Base-by-base conservation (phyloP, 805 yeast genomes). In the Cyberlindnera suaveolens region DNA sequence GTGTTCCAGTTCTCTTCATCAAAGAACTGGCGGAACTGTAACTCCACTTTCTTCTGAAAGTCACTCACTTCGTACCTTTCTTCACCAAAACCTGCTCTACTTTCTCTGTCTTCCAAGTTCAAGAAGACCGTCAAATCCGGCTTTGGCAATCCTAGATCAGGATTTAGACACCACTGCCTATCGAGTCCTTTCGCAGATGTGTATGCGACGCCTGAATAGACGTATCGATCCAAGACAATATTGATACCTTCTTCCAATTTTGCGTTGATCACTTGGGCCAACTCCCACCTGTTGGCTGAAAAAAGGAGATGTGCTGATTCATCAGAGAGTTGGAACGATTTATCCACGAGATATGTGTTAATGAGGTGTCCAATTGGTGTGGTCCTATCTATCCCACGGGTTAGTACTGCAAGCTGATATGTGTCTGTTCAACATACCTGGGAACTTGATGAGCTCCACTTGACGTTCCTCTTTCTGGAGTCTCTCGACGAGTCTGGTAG, bases 261-360 rank as follows among this genome's bases (percentile, higher is more conserved):
- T 1, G 57, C 43, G 10, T 64, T 57, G 5, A 93, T 78, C 4
- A 62, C 59, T 1, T 67, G 62, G 2, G 71, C 74, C 18, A 78
- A 54, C 60, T 93, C 99, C 99, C 99, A 93, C 49, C 99, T 67
- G 56, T 93, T 93, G 1, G 98, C 96, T 51, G 89, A 79, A 61
- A 93, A 93, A 30, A 93, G 66, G 19, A 93, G 68, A 63, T 93
- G 99, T 5, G 89, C 82, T 0, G 96, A 71, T 60, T 88, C 81
- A 56, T 90, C 96, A 15, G 80, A 75, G 16, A 89, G 60, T 7
- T 63, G 48, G 47, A 75, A 74, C 1, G 60, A 44, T 18, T 67
- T 64, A 49, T 79, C 72, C 0, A 76, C 72, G 23, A 93, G 68
- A 59, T 89, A 93, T 42, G 70, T 61, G 62, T 93, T 77, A 54